Conservation (phyloP, 108 stramenopile genomes). For the Skeletonema costatum region DNA sequence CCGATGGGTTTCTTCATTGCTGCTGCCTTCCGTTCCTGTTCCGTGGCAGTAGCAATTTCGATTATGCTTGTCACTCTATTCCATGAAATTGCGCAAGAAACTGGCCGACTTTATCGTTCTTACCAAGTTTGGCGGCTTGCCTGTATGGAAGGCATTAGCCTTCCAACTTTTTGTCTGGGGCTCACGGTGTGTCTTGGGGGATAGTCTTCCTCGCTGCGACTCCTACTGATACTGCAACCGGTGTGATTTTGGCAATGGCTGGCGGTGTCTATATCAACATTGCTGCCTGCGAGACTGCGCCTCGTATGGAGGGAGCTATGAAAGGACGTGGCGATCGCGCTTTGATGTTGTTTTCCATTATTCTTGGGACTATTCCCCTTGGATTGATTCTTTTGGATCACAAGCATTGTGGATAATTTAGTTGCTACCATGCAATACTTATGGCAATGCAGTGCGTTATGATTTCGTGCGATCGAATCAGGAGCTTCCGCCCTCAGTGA, state of each 20-base stretch:
- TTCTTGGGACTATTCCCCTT: conserved; percentile 73
- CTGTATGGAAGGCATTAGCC: conserved; percentile 49
- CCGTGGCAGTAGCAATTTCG: conserved; percentile 40
- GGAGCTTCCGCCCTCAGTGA: no score
- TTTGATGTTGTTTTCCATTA: conserved; percentile 53
- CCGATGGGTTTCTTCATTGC: conserved; percentile 90
- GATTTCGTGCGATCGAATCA: no score
- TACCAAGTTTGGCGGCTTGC: conserved; percentile 58
- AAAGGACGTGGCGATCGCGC: conserved; percentile 26
- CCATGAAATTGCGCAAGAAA: conserved; percentile 89
- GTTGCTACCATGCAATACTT: no score
- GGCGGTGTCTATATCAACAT: conserved; percentile 83
- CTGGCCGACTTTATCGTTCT: conserved; percentile 87
- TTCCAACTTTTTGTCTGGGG: conserved; percentile 78
- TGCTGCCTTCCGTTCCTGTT: conserved; percentile 65
- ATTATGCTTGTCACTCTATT: conserved; percentile 65
- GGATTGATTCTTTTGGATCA: conserved; percentile 88
- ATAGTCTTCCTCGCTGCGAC: conserved; percentile 52
- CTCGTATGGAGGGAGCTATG: conserved; percentile 40
- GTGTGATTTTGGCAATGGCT: conserved; percentile 68
- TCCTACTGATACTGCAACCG: conserved; percentile 48
- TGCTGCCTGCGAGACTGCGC: conserved; percentile 62
- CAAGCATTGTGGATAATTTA: conserved; percentile 67
- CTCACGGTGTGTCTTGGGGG: conserved; percentile 66
- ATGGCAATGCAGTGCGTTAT: no score